A percentile compares a stretch with the other conserved stretches of the same genome.
phyloP scores from a whole-genome alignment of 352 stramenopile genomes.

The Pythium dissotocum region DNA sequence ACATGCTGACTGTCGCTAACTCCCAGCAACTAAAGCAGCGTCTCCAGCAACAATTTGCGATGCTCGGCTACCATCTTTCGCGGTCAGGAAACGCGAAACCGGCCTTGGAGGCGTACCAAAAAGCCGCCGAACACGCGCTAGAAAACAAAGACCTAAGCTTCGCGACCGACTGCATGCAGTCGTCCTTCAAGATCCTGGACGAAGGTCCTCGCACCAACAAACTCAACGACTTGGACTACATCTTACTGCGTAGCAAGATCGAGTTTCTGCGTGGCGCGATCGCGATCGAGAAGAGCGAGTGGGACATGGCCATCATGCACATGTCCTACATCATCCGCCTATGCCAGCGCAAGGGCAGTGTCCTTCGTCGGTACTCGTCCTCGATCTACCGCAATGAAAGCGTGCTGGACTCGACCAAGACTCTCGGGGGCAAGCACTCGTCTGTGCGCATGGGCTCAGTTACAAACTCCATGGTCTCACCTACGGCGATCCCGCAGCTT shows the following conservation, averaged over 20 bases:
- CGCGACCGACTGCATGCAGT: slow-evolving; percentile 73
- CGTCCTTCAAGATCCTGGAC: slow-evolving; percentile 67
- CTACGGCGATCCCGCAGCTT: slow-evolving; percentile 7
- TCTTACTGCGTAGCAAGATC: slow-evolving; percentile 63
- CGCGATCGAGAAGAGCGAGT: slow-evolving; percentile 72
- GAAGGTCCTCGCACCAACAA: slow-evolving; percentile 41
- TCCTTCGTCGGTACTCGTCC: slow-evolving; percentile 53
- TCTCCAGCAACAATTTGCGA: slow-evolving; percentile 55
- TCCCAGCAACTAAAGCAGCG: slow-evolving; percentile 6
- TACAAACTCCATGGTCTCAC: slow-evolving; percentile 8
- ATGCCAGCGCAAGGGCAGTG: slow-evolving; percentile 62
- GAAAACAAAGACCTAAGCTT: slow-evolving; percentile 62
- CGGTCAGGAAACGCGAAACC: slow-evolving; percentile 52
- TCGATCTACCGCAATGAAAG: slow-evolving; percentile 36
- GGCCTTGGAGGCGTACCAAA: slow-evolving; percentile 61
- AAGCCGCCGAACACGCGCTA: slow-evolving; percentile 57
- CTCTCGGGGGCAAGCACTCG: slow-evolving; percentile 5
- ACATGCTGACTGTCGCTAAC: neutral
- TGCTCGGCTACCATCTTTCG: slow-evolving; percentile 69
- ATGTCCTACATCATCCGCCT: slow-evolving; percentile 64
- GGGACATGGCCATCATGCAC: slow-evolving; percentile 57
- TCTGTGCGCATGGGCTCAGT: neutral
- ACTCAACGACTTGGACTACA: slow-evolving; percentile 57
- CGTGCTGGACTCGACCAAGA: slow-evolving; percentile 25
- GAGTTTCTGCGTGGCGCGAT: slow-evolving; percentile 76